phyloP scores from a whole-genome alignment of 306 rosid species.

The Dalbergia cultrata region DNA sequence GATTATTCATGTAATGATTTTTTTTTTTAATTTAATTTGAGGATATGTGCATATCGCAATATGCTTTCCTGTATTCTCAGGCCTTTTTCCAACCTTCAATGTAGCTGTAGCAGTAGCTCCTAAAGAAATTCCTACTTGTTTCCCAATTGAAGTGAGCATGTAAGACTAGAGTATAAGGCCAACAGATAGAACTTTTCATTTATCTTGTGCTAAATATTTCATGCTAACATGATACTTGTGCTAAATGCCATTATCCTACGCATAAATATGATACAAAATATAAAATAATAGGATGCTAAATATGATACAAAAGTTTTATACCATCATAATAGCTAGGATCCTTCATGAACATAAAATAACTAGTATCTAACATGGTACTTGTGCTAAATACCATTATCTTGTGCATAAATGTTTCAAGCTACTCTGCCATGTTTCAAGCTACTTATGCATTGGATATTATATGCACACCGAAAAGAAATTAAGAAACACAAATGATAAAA shows the following conservation, averaged over 20 bases:
- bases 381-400: conserved; percentile 19
- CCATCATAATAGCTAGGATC: conserved; percentile 35
- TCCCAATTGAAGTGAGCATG: conserved; percentile 47
- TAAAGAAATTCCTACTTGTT: conserved; percentile 95
- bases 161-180: conserved; percentile 37
- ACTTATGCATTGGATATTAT: conserved; percentile 5
- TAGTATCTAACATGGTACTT: neutral
- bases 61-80: conserved; percentile 95
- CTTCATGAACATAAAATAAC: conserved; percentile 3
- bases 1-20: conserved; percentile 4
- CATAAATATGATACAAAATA: neutral
- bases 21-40: neutral
- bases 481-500: conserved; percentile 36
- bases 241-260: conserved; percentile 16
- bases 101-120: conserved; percentile 99
- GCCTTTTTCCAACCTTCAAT: conserved; percentile 85
- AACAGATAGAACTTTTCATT: conserved; percentile 28
- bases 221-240: neutral
- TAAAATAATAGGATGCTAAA: neutral
- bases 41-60: conserved; percentile 66
- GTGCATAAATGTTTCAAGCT: conserved; percentile 26
- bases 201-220: no score
- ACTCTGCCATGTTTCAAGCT: conserved; percentile 12
- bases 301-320: conserved; percentile 6
- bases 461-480: neutral